Evolutionary conservation across 2,329 filamentous ascomycete genomes (phyloP), one percentile per base, ranked within the genome.

Genomic region (Huntiella omanensis): DNA sequence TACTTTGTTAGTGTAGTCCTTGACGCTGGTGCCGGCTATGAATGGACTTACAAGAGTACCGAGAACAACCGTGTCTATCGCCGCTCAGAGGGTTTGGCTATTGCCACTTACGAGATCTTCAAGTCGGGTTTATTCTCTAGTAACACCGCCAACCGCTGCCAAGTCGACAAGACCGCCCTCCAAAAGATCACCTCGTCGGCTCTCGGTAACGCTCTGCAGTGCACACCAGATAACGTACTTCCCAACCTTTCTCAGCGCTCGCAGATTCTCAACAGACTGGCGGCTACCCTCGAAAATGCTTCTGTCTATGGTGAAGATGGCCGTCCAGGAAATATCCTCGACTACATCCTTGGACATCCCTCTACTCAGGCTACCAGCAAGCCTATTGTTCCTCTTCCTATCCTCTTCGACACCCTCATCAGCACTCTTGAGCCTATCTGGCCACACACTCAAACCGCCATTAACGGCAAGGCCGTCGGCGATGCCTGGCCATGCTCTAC

Each of bases 251-350:
- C 93, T 58, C 88, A 88, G 40, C 76, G 91, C 48, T 79, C 86
- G 4, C 78, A 80, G 13, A 70, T 98, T 40, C 66, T 98, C 36
- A 70, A 83, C 36, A 71, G 80, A 43, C 70, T 98, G 1, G 76
- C 77, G 10, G 70, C 78, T 52, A 87, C 88, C 4, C 64, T 98
- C 46, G 72, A 79, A 52, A 86, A 88, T 57, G 70, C 75, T 49
- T 80, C 91, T 43, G 80, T 85, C 54, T 98, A 95, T 60, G 88
- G 88, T 17, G 69, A 73, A 1, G 77, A 87, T 57, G 83, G 80
- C 44, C 73, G 91, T 49, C 91, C 91, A 8, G 91, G 91, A 54
- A 92, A 94, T 59, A 86, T 98, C 77, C 76, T 96, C 87, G 88
- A 96, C 61, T 87, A 93, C 58, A 75, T 96, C n/a, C 73, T 96